These are phyloP conservation scores for Mortierella sp. DNA, from an alignment of 371 early-diverging fungal species.

Conservation along the genomic window DNA sequence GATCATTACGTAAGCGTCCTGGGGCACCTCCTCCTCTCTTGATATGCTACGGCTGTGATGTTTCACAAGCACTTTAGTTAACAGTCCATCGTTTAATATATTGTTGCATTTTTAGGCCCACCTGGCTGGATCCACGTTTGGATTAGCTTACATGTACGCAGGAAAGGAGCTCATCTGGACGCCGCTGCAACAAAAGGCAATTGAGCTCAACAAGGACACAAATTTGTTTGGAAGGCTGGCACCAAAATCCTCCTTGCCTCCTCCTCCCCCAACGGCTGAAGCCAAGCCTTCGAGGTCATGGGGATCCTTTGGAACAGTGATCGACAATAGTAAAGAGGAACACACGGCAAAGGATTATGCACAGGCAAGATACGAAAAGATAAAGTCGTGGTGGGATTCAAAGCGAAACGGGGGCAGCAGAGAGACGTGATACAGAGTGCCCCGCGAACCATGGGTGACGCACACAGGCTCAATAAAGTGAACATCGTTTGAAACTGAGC, in stretches of 20 bases:
- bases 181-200: slow-evolving; percentile 34
- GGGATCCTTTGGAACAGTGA: background rate
- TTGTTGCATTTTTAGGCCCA: slow-evolving; percentile 62
- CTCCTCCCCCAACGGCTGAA: background rate
- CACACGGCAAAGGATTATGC: slow-evolving; percentile 27
- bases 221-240: slow-evolving; percentile 21
- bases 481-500: background rate
- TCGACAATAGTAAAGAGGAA: slow-evolving; percentile 6
- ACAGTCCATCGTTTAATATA: background rate
- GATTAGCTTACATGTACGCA: slow-evolving; percentile 62
- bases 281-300: background rate
- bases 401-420: slow-evolving; percentile 9
- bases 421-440: background rate
- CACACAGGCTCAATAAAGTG: background rate
- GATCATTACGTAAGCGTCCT: slow-evolving; percentile 75
- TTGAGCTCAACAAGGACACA: slow-evolving; percentile 39
- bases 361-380: slow-evolving; percentile 19
- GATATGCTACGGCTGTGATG: no score
- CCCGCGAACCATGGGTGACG: background rate
- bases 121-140: slow-evolving; percentile 71
- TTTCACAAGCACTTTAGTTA: background rate
- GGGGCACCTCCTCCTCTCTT: background rate
- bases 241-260: background rate
- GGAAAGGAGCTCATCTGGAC: slow-evolving; percentile 65
- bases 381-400: slow-evolving; percentile 41